Evolutionary conservation across 2,329 filamentous ascomycete genomes (phyloP), one percentile per base, ranked within the genome.

Genomic region (Tolypocladium tundrense): DNA sequence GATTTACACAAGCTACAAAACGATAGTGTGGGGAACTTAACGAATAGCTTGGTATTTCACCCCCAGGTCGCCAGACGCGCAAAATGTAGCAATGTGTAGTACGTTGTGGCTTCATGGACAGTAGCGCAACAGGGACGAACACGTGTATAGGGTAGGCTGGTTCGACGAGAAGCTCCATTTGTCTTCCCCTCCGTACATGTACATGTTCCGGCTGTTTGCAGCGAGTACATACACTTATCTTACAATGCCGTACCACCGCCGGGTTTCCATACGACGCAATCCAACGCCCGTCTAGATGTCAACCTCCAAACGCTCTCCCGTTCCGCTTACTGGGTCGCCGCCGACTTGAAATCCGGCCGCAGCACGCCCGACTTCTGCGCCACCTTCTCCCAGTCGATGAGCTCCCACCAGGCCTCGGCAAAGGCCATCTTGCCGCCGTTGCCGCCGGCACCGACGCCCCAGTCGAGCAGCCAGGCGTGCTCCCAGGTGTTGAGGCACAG

Each of bases 401-500:
- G 79, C 55, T 90, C 75, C 94, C 94, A 99, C 93, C 93, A 97
- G 48, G 80, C 79, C 69, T 88, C 82, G 56, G 92, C 79, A 72
- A 84, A 99, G 56, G 77, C 74, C 56, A 79, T 77, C 84, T 97
- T 99, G 54, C 90, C 91, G 51, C 78, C 79, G 58, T 86, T 72
- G 6, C 87, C 87, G 45, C 71, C 71, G 1, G 68, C 71, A 11
- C 79, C 78, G 37, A 85, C 69, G 55, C 83, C 83, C 73, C 89
- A 97, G 72, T 97, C 91, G 57, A 83, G 82, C 71, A 97, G 76
- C 84, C 89, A 99, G 10, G 88, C 87, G 74, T 97, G 94, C 78
- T 97, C 88, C 94, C 94, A 99, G 6, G 91, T 96, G 75, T 91
- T 97, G 60, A 97, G 82, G 70, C 93, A 97, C 66, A 99, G 77